Conservation (phyloP, 2,329 filamentous ascomycete species). For the Colletotrichum zoysiae region DNA sequence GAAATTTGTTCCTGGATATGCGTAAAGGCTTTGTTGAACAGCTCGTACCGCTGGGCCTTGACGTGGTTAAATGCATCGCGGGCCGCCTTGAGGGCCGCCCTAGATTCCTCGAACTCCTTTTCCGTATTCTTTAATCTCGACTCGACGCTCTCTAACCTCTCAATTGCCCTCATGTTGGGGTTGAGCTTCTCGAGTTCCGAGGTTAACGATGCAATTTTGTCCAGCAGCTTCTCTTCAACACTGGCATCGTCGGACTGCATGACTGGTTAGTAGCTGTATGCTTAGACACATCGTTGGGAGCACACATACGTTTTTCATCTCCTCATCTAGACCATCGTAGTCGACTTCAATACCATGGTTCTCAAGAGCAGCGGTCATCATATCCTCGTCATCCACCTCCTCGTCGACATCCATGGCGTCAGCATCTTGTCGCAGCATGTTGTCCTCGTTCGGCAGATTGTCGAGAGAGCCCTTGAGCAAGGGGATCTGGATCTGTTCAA, state of each 20-base stretch:
- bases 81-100: conserved; percentile 77
- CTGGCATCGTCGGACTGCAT: conserved; percentile 75
- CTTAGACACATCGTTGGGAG: not conserved
- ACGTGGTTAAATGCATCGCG: conserved; percentile 87
- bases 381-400: conserved; percentile 67
- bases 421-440: conserved; percentile 79
- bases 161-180: conserved; percentile 95
- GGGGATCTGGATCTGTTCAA: conserved; percentile 92
- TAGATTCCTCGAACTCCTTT: conserved; percentile 89
- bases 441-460: conserved; percentile 87
- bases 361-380: conserved; percentile 76
- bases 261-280: conserved; percentile 47
- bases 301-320: conserved; percentile 78
- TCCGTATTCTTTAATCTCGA: conserved; percentile 85
- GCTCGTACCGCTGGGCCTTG: conserved; percentile 84
- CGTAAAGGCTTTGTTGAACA: conserved; percentile 94
- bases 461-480: conserved; percentile 83
- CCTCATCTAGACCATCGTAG: conserved; percentile 84
- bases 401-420: conserved; percentile 96
- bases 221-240: conserved; percentile 80
- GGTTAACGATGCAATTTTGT: conserved; percentile 80
- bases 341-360: conserved; percentile 94
- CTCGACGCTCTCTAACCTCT: conserved; percentile 89
- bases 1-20: conserved; percentile 97
- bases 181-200: conserved; percentile 92